These are phyloP conservation scores for Retiboletus fuscus DNA, from an alignment of 1,284 basidiomycete species.

Conservation along the genomic window DNA sequence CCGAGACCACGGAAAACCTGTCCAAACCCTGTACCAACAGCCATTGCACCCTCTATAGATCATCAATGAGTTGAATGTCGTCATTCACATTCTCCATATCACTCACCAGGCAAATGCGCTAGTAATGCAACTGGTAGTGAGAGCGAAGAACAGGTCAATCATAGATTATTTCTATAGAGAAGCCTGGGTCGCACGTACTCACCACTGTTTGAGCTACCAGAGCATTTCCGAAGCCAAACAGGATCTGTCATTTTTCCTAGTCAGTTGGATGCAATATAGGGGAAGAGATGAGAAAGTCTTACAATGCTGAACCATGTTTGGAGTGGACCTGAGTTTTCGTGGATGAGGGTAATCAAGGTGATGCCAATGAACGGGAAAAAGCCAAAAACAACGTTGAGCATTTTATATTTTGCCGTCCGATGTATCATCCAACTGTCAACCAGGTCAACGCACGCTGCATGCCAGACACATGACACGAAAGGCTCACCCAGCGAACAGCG, in stretches of 20 bases:
- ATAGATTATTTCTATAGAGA: conserved; percentile 3
- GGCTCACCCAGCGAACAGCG: conserved; percentile 77
- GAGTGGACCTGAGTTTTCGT: too few species aligned
- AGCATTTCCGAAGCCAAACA: conserved; percentile 84
- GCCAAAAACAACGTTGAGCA: too few species aligned
- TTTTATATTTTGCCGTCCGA: too few species aligned
- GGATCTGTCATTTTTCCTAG: conserved; percentile 60
- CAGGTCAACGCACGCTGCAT: conserved; percentile 10
- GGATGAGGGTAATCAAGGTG: too few species aligned
- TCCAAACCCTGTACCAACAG: too few species aligned
- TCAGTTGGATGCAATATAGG: conserved; percentile 20
- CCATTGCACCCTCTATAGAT: too few species aligned
- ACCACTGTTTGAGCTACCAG: conserved; percentile 85
- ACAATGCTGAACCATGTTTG: too few species aligned
- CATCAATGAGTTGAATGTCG: conserved; percentile 43
- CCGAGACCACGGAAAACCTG: too few species aligned
- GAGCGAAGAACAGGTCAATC: conserved; percentile 1
- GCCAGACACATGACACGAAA: background rate
- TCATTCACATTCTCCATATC: conserved; percentile 5
- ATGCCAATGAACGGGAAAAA: too few species aligned
- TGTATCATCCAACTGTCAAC: conserved; percentile 74
- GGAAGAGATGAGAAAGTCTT: conserved; percentile 41
- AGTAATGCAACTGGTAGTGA: conserved; percentile 67
- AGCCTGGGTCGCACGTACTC: conserved; percentile 59
- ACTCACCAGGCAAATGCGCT: conserved; percentile 71